phyloP scores from a whole-genome alignment of 306 rosid genomes.

The Cucurbita ficifolia region DNA sequence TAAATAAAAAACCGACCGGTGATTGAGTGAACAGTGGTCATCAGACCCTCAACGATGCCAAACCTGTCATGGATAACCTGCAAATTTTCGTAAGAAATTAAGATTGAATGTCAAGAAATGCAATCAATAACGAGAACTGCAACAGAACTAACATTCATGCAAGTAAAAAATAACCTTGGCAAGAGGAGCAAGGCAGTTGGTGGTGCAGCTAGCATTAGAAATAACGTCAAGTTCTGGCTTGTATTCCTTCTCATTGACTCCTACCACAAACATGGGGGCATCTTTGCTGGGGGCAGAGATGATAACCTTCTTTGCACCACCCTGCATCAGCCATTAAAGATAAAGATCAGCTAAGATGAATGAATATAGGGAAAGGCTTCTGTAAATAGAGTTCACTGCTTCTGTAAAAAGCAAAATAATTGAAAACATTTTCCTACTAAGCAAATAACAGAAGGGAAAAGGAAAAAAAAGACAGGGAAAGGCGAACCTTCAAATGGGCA shows the following conservation, averaged over 20 bases:
- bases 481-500: conserved; percentile 11
- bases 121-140: not conserved
- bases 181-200: conserved; percentile 87
- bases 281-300: conserved; percentile 97
- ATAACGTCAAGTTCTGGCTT: conserved; percentile 54
- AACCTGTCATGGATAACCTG: conserved; percentile 83
- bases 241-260: conserved; percentile 97
- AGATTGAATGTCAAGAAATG: not conserved
- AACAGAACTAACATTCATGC: not conserved
- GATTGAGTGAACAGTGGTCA: conserved; percentile 87
- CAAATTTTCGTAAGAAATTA: not conserved
- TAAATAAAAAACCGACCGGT: conserved; percentile 34
- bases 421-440: not conserved
- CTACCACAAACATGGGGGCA: conserved; percentile 99
- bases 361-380: not conserved
- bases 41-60: conserved; percentile 94
- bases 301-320: conserved; percentile 91
- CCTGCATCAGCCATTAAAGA: not conserved
- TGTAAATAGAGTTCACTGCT: not conserved
- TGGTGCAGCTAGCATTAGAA: conserved; percentile 97
- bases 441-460: not conserved
- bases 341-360: not conserved
- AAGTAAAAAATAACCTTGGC: conserved; percentile 4
- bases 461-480: not conserved
- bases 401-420: not conserved